Percentiles rank a stretch among this genome's conserved stretches.
phyloP scores from a whole-genome alignment of 345 rosid species.

The Bretschneidera sinensis region DNA sequence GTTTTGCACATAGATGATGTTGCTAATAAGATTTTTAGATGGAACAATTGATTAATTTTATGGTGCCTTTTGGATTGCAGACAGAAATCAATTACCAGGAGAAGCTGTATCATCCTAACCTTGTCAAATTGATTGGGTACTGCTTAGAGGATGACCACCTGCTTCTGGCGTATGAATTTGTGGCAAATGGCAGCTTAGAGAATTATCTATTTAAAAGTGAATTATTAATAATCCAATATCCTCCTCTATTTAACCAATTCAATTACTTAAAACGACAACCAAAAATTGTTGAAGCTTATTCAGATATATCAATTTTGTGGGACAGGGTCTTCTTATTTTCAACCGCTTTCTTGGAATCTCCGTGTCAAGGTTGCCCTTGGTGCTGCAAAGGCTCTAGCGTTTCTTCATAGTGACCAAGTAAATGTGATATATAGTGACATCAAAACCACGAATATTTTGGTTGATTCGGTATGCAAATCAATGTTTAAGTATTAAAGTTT shows the following conservation, averaged over 20 bases:
- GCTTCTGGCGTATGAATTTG: constrained; percentile 87
- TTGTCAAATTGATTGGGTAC: constrained; percentile 82
- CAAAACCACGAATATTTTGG: constrained; percentile 76
- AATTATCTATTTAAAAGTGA: constrained; percentile 81
- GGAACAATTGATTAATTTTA: constrained; percentile 10
- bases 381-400: constrained; percentile 91
- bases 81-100: constrained; percentile 89
- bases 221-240: constrained; percentile 15
- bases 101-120: constrained; percentile 72
- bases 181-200: constrained; percentile 94
- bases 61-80: constrained; percentile 32
- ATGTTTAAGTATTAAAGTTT: background rate
- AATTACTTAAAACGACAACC: background rate
- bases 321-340: constrained; percentile 54
- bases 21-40: too few species aligned
- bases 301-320: constrained; percentile 2
- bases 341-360: constrained; percentile 81
- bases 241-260: background rate
- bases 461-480: constrained; percentile 53
- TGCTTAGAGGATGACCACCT: constrained; percentile 95
- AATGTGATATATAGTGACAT: constrained; percentile 92
- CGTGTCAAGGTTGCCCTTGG: constrained; percentile 83
- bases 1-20: too few species aligned
- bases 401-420: constrained; percentile 76
- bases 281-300: background rate